phyloP scores from a whole-genome alignment of 805 yeast genomes.

The Yarrowia sp. region DNA sequence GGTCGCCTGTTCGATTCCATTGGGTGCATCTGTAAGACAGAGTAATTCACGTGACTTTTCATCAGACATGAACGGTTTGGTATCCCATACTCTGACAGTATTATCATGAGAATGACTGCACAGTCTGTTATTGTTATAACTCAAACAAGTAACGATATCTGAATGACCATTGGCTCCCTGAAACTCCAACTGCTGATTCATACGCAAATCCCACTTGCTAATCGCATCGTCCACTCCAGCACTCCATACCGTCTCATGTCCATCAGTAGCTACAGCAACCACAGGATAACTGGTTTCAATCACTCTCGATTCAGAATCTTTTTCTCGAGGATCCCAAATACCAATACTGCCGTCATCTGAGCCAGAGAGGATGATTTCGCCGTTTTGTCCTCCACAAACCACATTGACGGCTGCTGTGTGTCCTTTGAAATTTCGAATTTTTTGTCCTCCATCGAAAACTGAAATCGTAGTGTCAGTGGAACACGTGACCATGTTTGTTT shows the following conservation, averaged over 20 bases:
- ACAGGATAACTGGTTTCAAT: slow-evolving; percentile 55
- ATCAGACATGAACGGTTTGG: slow-evolving; percentile 46
- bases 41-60: slow-evolving; percentile 37
- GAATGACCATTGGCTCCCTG: slow-evolving; percentile 50
- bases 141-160: slow-evolving; percentile 55
- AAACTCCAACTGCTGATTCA: slow-evolving; percentile 33
- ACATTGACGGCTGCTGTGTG: slow-evolving; percentile 58
- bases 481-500: slow-evolving; percentile 49
- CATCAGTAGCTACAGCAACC: slow-evolving; percentile 48
- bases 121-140: slow-evolving; percentile 49
- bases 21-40: slow-evolving; percentile 57
- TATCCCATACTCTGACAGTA: slow-evolving; percentile 56
- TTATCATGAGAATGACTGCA: slow-evolving; percentile 58
- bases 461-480: slow-evolving; percentile 64
- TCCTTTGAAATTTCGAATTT: slow-evolving; percentile 53
- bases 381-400: slow-evolving; percentile 42
- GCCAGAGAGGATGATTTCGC: slow-evolving; percentile 49
- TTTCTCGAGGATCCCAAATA: slow-evolving; percentile 67
- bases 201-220: slow-evolving; percentile 57
- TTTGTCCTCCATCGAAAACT: slow-evolving; percentile 56
- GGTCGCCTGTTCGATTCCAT: slow-evolving; percentile 50
- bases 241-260: slow-evolving; percentile 49
- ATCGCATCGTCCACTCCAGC: slow-evolving; percentile 70
- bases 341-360: slow-evolving; percentile 63
- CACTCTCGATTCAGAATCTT: slow-evolving; percentile 43